Base-by-base conservation (phyloP, 306 rosid species). In the Cicer chorassanicum region DNA sequence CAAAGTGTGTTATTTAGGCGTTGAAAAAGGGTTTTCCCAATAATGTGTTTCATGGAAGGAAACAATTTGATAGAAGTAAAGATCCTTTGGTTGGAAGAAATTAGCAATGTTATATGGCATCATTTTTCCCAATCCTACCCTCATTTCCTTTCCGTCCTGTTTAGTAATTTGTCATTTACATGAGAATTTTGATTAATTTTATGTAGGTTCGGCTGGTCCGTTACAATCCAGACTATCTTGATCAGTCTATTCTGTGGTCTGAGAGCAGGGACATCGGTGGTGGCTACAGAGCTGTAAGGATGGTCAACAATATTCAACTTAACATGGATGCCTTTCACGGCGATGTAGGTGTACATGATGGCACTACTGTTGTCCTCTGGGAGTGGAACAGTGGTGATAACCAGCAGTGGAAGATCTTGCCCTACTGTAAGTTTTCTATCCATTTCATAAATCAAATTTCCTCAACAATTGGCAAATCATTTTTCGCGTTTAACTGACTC, bases 291-390 rank as follows among this genome's bases (percentile, higher is more conserved):
- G 46, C 98, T 77, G 61, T 92, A 50, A 88, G 94, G 81, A 92
- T 92, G 98, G 91, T 92, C 29, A 92, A 92, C 65, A 90, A 92
- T 45, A 7, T 88, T 83, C 88, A 2, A 34, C 93, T 92, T 54
- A 87, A 88, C 65, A 81, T 92, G 80, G 98, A 92, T 82, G 97
- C 92, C 15, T 90, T 68, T 78, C 96, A 88, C 21, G 98, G 96
- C 4, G 96, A 87, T 67, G 97, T 93, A 42, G 98, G 98, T n/a
- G 87, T 92, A 21, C 96, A 53, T 63, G 92, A 92, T 78, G 96
- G 96, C 78, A 92, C 93, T 34, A 72, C 83, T 6, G 66, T 92
- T 56, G 96, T 88, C 64, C 87, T 90, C 70, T 92, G 93, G 96
- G 48, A 83, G 0, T 90, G 96, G 92, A 90, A 92, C 84, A 79